Percentiles rank a stretch among this genome's conserved stretches.
Evolutionary conservation across 345 rosid genomes (phyloP).

Genomic region (Euphorbia peplus): DNA sequence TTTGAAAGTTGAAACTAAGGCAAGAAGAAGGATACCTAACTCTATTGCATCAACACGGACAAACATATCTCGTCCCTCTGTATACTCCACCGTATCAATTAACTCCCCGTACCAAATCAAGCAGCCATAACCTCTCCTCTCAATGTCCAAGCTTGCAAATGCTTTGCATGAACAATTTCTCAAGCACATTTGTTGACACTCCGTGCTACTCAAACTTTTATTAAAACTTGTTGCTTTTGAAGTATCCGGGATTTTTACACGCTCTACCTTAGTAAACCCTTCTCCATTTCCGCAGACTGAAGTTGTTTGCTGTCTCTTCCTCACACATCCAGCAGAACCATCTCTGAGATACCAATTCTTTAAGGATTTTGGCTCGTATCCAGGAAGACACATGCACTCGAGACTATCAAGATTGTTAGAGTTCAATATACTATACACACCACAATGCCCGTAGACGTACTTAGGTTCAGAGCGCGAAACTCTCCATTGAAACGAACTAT

Average conservation of each 20-base stretch:
- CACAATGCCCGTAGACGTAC: constrained; percentile 48
- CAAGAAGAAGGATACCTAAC: constrained; percentile 38
- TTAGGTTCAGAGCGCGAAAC: constrained; percentile 30
- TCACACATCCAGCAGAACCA: constrained; percentile 51
- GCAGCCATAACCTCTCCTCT: constrained; percentile 46
- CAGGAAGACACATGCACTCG: constrained; percentile 59
- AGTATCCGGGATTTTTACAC: constrained; percentile 40
- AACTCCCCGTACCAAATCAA: constrained; percentile 49
- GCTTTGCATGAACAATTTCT: constrained; percentile 56
- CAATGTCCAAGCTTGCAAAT: constrained; percentile 44
- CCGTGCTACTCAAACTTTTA: constrained; percentile 38
- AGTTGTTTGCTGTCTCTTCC: constrained; percentile 17
- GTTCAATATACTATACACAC: constrained; percentile 18
- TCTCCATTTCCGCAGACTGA: constrained; percentile 9
- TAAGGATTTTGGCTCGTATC: constrained; percentile 52
- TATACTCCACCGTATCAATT: constrained; percentile 38
- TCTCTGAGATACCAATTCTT: constrained; percentile 53
- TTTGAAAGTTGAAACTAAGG: neutral
- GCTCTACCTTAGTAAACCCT: constrained; percentile 33
- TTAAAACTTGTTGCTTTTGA: constrained; percentile 27
- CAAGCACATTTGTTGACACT: constrained; percentile 39
- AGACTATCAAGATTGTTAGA: neutral
- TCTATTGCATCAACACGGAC: constrained; percentile 43
- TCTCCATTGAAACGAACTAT: constrained; percentile 35
- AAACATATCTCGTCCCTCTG: constrained; percentile 50